Base-by-base conservation (phyloP, 805 yeast genomes). In the Tetrapisispora nanseiensis region DNA sequence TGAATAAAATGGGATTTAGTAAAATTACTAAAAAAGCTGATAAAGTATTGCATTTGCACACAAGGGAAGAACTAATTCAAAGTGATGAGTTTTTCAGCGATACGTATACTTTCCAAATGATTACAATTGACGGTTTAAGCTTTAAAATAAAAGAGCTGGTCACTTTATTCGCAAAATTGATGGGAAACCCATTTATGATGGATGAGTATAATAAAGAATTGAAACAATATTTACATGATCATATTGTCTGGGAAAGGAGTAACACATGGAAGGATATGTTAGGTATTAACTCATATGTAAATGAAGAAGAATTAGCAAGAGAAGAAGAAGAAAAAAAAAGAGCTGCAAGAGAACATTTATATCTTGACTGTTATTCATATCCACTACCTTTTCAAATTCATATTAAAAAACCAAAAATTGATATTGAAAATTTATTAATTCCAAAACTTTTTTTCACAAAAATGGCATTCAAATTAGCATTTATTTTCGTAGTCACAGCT, bases 211-310 rank as follows among this genome's bases (percentile, higher is more conserved):
- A 65, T 49, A 60, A 70, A 3, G 83, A 78, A 52, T 63, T 80
- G 47, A 75, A 76, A 43, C 70, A 79, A 2, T 76, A 72, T 47
- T 65, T 90, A 48, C 74, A 95, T 46, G 97, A 90, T 54, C 94
- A 87, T 59, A 84, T 89, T 37, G 95, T 89, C 16, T 90, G 95
- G 94, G 97, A 89, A 64, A 75, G 97, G 63, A 85, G 85, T 57
- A 89, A 95, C 0, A 95, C 87, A 16, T 89, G 97, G 97, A 79
- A 92, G 54, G 96, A 89, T 59, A 80, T 90, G 81, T 75, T 89
- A 49, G 90, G 92, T 6, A 65, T 89, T 54, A 95, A 86, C 56
- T 42, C 45, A 8, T 31, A 42, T 16, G 24, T 26, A 19, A 21
- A 23, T 33, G 50, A 51, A 13, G 33, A 43, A 16, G 48, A 44